Conservation (phyloP, 306 rosid species). For the Abrus precatorius region DNA sequence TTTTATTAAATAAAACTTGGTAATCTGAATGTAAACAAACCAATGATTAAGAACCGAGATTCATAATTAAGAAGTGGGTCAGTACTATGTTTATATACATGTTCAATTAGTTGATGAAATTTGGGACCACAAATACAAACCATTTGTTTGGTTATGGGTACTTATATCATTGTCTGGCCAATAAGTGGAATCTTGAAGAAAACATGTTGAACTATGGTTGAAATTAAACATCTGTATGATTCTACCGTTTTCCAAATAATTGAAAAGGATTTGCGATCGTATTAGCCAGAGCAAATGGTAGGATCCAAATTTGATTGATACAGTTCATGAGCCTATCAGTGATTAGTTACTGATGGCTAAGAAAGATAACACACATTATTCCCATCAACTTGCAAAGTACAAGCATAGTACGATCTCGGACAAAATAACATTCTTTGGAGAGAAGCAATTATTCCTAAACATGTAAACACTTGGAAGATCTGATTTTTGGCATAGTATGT, state of each 20-base stretch:
- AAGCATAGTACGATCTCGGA: neutral
- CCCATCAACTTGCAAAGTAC: constrained; percentile 37
- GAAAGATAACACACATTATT: constrained; percentile 19
- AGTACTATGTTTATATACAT: constrained; percentile 23
- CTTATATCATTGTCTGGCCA: constrained; percentile 14
- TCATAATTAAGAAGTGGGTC: constrained; percentile 31
- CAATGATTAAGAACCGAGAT: neutral
- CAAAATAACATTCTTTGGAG: too few species aligned
- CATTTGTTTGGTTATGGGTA: constrained; percentile 20
- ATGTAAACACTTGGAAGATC: too few species aligned
- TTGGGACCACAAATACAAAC: constrained; percentile 21
- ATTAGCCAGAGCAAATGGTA: constrained; percentile 27
- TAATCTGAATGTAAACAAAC: constrained; percentile 5
- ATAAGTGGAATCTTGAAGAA: constrained; percentile 2
- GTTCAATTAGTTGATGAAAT: constrained; percentile 10
- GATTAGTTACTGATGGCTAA: neutral
- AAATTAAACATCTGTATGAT: constrained; percentile 11
- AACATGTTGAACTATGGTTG: constrained; percentile 2
- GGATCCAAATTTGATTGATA: constrained; percentile 2
- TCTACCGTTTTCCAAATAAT: constrained; percentile 6
- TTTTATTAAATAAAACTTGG: constrained; percentile 18
- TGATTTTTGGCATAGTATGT: too few species aligned
- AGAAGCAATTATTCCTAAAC: too few species aligned
- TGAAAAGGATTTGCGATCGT: neutral
- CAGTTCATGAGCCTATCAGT: neutral